phyloP scores from a whole-genome alignment of 768 basidiomycete species.

The Suillus fuscotomentosus region DNA sequence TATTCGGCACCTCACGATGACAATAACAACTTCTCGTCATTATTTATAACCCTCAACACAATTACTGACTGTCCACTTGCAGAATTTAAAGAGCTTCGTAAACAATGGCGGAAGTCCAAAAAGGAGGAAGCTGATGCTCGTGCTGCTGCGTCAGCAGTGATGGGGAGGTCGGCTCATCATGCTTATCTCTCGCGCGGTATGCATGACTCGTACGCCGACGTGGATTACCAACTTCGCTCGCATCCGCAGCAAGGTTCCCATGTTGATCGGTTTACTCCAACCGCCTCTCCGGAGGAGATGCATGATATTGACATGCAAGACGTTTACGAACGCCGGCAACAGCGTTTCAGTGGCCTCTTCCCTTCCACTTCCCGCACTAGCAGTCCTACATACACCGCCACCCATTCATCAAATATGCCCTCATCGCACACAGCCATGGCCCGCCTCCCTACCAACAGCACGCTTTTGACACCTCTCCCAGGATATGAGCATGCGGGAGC shows the following conservation, averaged over 20 bases:
- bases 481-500: slow-evolving; percentile 45
- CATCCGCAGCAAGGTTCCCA: slow-evolving; percentile 27
- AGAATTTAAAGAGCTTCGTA: slow-evolving; percentile 99
- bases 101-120: slow-evolving; percentile 93
- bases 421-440: slow-evolving; percentile 23
- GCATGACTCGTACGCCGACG: slow-evolving; percentile 25
- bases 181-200: slow-evolving; percentile 35
- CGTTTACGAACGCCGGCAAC: slow-evolving; percentile 24
- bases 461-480: slow-evolving; percentile 68
- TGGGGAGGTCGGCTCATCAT: slow-evolving; percentile 11
- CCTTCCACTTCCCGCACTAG: slow-evolving; percentile 18
- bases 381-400: slow-evolving; percentile 16
- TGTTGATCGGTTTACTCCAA: slow-evolving; percentile 15
- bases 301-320: slow-evolving; percentile 19
- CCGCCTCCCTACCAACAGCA: slow-evolving; percentile 62
- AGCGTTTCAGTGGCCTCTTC: slow-evolving; percentile 24
- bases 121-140: slow-evolving; percentile 57
- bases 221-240: slow-evolving; percentile 18
- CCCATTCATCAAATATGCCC: slow-evolving; percentile 24
- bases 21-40: slow-evolving; percentile 8
- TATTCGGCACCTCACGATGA: slow-evolving; percentile 7
- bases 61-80: slow-evolving; percentile 19
- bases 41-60: not conserved
- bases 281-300: slow-evolving; percentile 17
- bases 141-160: slow-evolving; percentile 16